phyloP scores from a whole-genome alignment of 441 rosid species.

The Pelargonium fulgidum region DNA sequence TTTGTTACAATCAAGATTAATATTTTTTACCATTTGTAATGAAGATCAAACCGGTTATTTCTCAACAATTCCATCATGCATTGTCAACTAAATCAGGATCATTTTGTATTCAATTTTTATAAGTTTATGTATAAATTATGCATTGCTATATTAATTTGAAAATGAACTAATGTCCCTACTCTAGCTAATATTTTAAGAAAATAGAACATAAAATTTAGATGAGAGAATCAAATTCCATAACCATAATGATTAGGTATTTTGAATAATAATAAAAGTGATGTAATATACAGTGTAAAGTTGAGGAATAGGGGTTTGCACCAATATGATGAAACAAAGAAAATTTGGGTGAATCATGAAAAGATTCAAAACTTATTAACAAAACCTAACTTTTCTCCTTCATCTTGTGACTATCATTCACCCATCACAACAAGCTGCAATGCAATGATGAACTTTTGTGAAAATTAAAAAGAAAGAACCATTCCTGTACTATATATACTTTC shows the following conservation, averaged over 20 bases:
- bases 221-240: not conserved
- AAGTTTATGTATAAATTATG: too few relatives aligned
- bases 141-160: too few relatives aligned
- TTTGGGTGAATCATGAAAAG: not conserved
- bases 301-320: not conserved
- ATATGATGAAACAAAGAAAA: not conserved
- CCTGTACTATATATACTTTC: not conserved
- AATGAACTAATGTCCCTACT: too few relatives aligned
- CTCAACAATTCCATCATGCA: too few relatives aligned
- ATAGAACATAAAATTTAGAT: not conserved
- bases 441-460: not conserved
- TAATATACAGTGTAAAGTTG: not conserved
- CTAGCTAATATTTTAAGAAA: too few relatives aligned
- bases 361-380: not conserved
- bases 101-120: too few relatives aligned
- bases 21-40: too few relatives aligned
- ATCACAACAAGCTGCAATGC: not conserved
- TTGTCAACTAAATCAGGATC: too few relatives aligned
- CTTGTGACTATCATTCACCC: not conserved
- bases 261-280: not conserved
- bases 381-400: not conserved
- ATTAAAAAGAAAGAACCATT: not conserved
- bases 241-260: not conserved
- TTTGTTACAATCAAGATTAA: too few relatives aligned
- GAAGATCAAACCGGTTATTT: too few relatives aligned